phyloP scores from a whole-genome alignment of 805 yeast genomes.

The Suhomyces sp. region DNA sequence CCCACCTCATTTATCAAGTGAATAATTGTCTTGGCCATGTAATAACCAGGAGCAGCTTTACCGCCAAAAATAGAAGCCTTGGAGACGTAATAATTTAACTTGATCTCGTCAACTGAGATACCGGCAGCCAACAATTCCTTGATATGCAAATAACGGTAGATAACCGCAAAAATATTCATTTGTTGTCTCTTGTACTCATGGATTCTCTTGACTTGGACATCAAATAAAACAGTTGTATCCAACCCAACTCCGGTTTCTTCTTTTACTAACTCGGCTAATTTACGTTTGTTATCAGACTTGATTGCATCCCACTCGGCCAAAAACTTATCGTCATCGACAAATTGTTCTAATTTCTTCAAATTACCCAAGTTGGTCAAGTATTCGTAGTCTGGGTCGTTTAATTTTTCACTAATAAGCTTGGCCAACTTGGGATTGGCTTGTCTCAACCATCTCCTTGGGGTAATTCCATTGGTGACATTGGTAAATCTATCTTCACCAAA shows the following conservation, averaged over 20 bases:
- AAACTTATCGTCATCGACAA: conserved; percentile 66
- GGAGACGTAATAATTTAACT: conserved; percentile 64
- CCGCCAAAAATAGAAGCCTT: conserved; percentile 88
- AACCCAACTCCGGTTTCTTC: conserved; percentile 61
- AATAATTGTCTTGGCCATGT: conserved; percentile 89
- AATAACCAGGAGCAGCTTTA: conserved; percentile 96
- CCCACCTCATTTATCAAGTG: conserved; percentile 81
- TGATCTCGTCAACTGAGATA: conserved; percentile 40
- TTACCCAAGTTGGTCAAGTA: conserved; percentile 65
- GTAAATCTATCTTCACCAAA: conserved; percentile 83
- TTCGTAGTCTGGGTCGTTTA: conserved; percentile 62
- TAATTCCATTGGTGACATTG: conserved; percentile 91
- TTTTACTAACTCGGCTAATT: conserved; percentile 66
- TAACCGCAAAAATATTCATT: conserved; percentile 84
- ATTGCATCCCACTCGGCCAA: conserved; percentile 67
- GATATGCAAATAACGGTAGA: conserved; percentile 75
- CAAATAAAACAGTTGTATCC: conserved; percentile 75
- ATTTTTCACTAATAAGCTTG: conserved; percentile 64
- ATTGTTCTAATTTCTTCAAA: conserved; percentile 65
- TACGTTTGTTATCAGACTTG: conserved; percentile 65
- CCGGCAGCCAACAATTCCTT: conserved; percentile 61
- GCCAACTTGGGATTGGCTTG: conserved; percentile 88
- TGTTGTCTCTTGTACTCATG: conserved; percentile 97
- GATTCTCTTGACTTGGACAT: conserved; percentile 89
- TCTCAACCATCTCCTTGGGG: conserved; percentile 94